These are phyloP conservation scores for Hemisphaericaspora subhashii DNA, from an alignment of 1,139 yeast genomes.

Conservation along the genomic window DNA sequence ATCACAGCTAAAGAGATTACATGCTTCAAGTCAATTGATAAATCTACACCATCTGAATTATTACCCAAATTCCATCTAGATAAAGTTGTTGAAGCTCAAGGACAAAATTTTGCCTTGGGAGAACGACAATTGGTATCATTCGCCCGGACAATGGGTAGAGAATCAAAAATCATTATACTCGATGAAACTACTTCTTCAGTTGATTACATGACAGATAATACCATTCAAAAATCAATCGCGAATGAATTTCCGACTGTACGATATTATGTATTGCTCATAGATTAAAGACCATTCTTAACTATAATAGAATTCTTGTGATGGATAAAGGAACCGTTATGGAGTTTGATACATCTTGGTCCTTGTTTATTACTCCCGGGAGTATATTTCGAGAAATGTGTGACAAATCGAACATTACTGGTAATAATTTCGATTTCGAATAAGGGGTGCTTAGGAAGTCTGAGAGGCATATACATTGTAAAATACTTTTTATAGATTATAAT, in stretches of 20 bases:
- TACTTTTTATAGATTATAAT: too few relatives aligned
- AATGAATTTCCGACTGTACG: conserved; percentile 66
- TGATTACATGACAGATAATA: conserved; percentile 73
- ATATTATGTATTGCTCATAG: conserved; percentile 81
- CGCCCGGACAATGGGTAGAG: conserved; percentile 76
- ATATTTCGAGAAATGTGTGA: conserved; percentile 31
- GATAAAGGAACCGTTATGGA: conserved; percentile 62
- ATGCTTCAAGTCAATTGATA: conserved; percentile 7
- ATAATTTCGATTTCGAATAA: conserved; percentile 13
- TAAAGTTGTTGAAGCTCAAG: conserved; percentile 69
- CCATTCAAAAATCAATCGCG: conserved; percentile 64
- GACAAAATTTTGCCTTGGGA: conserved; percentile 72
- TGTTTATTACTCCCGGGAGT: conserved; percentile 30
- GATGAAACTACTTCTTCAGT: conserved; percentile 87
- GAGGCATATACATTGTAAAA: too few relatives aligned
- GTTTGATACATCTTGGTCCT: conserved; percentile 50
- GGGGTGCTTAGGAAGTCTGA: too few relatives aligned
- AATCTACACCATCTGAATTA: conserved; percentile 9
- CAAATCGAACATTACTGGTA: conserved; percentile 22
- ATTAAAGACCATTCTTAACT: conserved; percentile 62
- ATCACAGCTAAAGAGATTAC: conserved; percentile 28
- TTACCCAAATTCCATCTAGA: conserved; percentile 67
- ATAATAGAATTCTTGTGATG: conserved; percentile 65
- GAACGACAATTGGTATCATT: conserved; percentile 75
- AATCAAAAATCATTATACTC: conserved; percentile 62